A percentile compares a stretch with the other conserved stretches of the same genome.
Conservation (phyloP, 169 alveolate species). For the Cryptosporidium xiaoi region DNA sequence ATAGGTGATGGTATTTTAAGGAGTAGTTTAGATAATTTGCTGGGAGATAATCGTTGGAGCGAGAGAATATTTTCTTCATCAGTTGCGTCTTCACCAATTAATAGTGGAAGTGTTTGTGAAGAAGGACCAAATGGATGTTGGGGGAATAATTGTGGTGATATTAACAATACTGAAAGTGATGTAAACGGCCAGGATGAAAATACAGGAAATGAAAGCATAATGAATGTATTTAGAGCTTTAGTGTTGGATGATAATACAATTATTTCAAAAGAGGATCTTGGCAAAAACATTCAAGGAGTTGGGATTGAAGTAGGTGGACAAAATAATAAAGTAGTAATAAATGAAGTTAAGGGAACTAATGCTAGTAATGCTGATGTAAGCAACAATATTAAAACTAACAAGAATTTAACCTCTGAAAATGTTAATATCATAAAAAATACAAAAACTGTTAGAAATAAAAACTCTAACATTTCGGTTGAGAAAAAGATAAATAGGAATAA, state of each 20-base stretch:
- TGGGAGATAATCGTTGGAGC: background rate
- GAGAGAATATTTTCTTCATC: slow-evolving; percentile 6
- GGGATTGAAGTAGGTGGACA: too few relatives aligned
- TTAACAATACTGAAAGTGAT: background rate
- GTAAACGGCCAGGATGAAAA: background rate
- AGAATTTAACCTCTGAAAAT: background rate
- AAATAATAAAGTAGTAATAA: too few relatives aligned
- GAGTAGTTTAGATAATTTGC: background rate
- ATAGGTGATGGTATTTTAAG: background rate
- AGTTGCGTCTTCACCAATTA: slow-evolving; percentile 18
- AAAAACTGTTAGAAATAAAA: background rate
- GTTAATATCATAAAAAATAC: too few relatives aligned
- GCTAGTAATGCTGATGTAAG: background rate
- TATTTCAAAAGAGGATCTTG: background rate
- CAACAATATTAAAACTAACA: background rate
- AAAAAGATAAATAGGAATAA: slow-evolving; percentile 17
- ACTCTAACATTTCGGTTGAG: background rate
- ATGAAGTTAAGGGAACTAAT: background rate
- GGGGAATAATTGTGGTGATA: slow-evolving; percentile 18
- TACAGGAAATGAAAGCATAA: slow-evolving; percentile 21
- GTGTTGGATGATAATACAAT: slow-evolving; percentile 41
- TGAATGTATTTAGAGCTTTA: slow-evolving; percentile 68
- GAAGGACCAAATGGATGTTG: slow-evolving; percentile 24
- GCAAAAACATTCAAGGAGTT: background rate
- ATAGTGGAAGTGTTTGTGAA: slow-evolving; percentile 33